A percentile compares a stretch with the other conserved stretches of the same genome.
Evolutionary conservation across 164 flowering plant genomes (phyloP).

Genomic region (Cinnamomum micranthum): DNA sequence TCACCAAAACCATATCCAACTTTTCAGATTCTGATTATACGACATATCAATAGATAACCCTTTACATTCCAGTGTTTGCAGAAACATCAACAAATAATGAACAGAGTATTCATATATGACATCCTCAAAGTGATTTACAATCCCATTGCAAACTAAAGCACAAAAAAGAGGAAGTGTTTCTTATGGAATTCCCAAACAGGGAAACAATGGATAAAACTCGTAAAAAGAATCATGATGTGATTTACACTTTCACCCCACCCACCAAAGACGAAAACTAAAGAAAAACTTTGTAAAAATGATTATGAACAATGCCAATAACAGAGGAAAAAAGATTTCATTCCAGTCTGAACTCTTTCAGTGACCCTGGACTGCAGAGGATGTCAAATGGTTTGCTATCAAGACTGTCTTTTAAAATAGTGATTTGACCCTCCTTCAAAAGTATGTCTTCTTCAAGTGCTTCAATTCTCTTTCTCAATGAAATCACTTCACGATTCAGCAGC

Average conservation of each 20-base stretch:
- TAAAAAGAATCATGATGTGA: neutral
- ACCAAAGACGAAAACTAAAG: neutral
- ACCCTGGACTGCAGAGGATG: constrained; percentile 56
- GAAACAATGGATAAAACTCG: too few relatives aligned
- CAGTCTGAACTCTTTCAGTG: constrained; percentile 30
- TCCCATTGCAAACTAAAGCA: neutral
- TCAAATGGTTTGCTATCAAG: constrained; percentile 46
- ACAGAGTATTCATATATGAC: too few relatives aligned
- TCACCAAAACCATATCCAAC: too few relatives aligned
- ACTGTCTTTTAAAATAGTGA: constrained; percentile 70
- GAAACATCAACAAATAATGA: too few relatives aligned
- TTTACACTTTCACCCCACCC: constrained; percentile 4
- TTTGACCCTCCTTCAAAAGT: constrained; percentile 87
- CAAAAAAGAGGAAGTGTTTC: neutral
- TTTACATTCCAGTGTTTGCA: too few relatives aligned
- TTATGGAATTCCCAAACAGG: neutral
- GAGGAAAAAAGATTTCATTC: constrained; percentile 17
- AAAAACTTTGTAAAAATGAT: neutral
- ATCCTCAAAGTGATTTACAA: neutral
- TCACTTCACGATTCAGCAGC: constrained; percentile 63
- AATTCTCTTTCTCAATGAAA: constrained; percentile 56
- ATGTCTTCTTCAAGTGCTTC: constrained; percentile 86
- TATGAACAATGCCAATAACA: neutral
- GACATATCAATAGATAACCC: too few relatives aligned
- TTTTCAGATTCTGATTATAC: too few relatives aligned